phyloP scores from a whole-genome alignment of 345 rosid species.

The Turnera subulata region DNA sequence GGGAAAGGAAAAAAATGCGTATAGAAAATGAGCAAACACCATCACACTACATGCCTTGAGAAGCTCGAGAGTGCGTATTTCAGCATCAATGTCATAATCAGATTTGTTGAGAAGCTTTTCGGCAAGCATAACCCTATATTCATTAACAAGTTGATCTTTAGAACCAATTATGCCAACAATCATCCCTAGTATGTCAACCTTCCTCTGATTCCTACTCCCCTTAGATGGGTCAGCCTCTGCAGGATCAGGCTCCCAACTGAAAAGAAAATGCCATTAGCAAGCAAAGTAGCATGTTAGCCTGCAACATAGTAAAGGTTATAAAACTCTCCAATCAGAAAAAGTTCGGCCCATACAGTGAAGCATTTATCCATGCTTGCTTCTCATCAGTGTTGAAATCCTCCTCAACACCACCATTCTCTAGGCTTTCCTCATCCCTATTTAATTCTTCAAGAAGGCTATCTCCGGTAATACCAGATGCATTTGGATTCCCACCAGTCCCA shows the following conservation, averaged over 20 bases:
- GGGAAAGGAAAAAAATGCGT: not conserved
- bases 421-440: slow-evolving; percentile 88
- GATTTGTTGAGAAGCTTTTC: slow-evolving; percentile 95
- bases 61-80: slow-evolving; percentile 93
- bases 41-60: slow-evolving; percentile 60
- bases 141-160: slow-evolving; percentile 88
- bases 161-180: slow-evolving; percentile 94
- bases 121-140: slow-evolving; percentile 93
- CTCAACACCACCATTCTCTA: slow-evolving; percentile 58
- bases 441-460: slow-evolving; percentile 98
- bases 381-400: slow-evolving; percentile 83
- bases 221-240: slow-evolving; percentile 84
- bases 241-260: slow-evolving; percentile 99
- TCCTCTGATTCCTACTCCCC: slow-evolving; percentile 76
- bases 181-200: slow-evolving; percentile 91
- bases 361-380: slow-evolving; percentile 84
- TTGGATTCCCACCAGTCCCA: slow-evolving; percentile 80
- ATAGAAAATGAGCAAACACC: not conserved
- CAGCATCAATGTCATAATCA: slow-evolving; percentile 89
- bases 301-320: not conserved
- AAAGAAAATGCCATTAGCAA: slow-evolving; percentile 16
- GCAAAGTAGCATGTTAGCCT: slow-evolving; percentile 11
- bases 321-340: not conserved
- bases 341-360: slow-evolving; percentile 46
- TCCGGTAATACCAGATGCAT: slow-evolving; percentile 77